Evolutionary conservation across 306 rosid genomes (phyloP).

Genomic region (Ziziphus jujuba): DNA sequence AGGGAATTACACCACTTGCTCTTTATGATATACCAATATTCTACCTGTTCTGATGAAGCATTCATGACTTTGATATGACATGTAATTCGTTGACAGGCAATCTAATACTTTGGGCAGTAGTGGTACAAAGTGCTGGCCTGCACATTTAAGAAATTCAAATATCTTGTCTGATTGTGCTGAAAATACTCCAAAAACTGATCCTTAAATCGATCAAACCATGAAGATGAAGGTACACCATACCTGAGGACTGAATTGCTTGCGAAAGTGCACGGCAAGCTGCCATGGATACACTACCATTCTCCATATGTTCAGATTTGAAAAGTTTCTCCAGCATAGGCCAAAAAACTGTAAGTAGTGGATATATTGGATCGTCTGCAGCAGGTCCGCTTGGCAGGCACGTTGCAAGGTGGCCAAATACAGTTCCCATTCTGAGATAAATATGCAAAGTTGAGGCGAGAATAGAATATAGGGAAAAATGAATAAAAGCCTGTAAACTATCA

Average conservation of each 20-base stretch:
- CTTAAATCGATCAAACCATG: neutral
- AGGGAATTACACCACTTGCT: neutral
- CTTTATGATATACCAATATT: constrained; percentile 6
- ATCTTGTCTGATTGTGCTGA: neutral
- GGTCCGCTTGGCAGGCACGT: constrained; percentile 51
- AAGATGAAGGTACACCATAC: constrained; percentile 29
- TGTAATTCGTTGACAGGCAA: constrained; percentile 78
- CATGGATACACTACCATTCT: constrained; percentile 70
- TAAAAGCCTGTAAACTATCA: too few relatives aligned
- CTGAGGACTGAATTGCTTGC: constrained; percentile 88
- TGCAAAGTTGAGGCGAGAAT: constrained; percentile 11
- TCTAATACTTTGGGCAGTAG: constrained; percentile 78
- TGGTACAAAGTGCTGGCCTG: constrained; percentile 82
- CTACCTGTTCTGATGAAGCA: constrained; percentile 93
- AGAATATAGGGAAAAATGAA: too few relatives aligned
- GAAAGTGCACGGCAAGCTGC: constrained; percentile 98
- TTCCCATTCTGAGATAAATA: constrained; percentile 75
- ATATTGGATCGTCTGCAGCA: constrained; percentile 68
- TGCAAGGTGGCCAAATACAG: constrained; percentile 81
- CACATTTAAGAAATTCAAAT: constrained; percentile 24
- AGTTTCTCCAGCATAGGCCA: constrained; percentile 93
- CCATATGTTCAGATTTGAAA: constrained; percentile 85
- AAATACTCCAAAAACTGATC: constrained; percentile 13
- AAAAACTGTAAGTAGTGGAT: constrained; percentile 67
- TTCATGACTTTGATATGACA: constrained; percentile 82